Base-by-base conservation (phyloP, 225 moss, liverwort and hornwort genomes). In the Pleurozium schreberi region DNA sequence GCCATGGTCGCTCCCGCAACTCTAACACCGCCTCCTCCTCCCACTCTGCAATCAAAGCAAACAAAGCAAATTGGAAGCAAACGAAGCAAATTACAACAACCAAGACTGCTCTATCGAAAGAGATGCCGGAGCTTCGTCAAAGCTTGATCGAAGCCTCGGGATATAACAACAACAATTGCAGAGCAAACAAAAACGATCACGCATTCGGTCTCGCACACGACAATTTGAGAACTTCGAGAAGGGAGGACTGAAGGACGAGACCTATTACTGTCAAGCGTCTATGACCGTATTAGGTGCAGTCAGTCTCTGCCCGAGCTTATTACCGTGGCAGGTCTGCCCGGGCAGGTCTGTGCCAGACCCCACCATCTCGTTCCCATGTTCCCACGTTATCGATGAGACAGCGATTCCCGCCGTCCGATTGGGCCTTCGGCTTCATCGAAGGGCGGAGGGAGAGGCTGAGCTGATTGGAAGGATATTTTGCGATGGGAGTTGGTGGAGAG, bases 1-100 rank as follows among this genome's bases (percentile, higher is more conserved):
- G 93, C 93, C 93, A 93, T 93, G 50, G 52, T 71, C 75, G 74
- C 75, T 36, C 12, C 53, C 58, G 74, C 65, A 45, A 76, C 76
- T 28, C 55, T 13, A 21, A 16, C 53, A 65, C 30, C 62, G 64
- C 45, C 38, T 14, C 45, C 38, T 14, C 60, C 45, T 21, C 45
- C 30, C 19, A n/a, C 86, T 20, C 64, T 8, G 43, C 61, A 59
- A 68, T 53, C 78, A 47, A 81, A 65, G 8, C 52, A 52, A 83
- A 25, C 66, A 11, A 34, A 50, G 26, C 66, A 66, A 66, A 75
- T 67, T 68, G 79, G 33, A 43, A 80, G 14, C 83, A 36, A 64
- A 21, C 42, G 5, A n/a, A 19, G 4, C 55, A 77, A 49, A 80
- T 58, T 66, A 52, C 42, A 42, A 7, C 49, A 18, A 71, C 23